Percentiles rank a stretch among this genome's conserved stretches.
These are phyloP conservation scores for Celoporthe dispersa DNA, from an alignment of 2,329 filamentous ascomycete genomes.

Conservation along the genomic window DNA sequence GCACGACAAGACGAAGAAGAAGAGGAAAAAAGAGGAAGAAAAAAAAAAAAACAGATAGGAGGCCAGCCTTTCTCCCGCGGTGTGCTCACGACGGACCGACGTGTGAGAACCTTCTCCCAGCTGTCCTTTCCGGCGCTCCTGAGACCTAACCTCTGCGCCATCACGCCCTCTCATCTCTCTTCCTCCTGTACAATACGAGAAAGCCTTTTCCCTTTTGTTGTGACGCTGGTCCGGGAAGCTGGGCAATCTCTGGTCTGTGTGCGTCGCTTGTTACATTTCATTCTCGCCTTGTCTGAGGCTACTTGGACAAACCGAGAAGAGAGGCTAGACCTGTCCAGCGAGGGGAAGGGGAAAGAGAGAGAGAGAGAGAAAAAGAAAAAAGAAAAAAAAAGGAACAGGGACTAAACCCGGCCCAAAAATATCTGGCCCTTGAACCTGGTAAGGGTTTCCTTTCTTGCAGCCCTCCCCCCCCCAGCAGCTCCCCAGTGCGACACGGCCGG, in stretches of 20 bases:
- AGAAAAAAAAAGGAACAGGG: background rate
- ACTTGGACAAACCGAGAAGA: constrained; percentile 12
- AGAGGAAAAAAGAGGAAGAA: background rate
- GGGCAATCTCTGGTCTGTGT: background rate
- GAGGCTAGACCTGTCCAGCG: constrained; percentile 1
- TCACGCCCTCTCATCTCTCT: background rate
- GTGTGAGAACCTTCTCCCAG: constrained; percentile 8
- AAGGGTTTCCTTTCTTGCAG: constrained; percentile 23
- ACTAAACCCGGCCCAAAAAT: constrained; percentile 25
- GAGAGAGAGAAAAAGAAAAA: background rate
- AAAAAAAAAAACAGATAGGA: constrained; percentile 7
- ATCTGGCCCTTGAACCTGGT: constrained; percentile 25
- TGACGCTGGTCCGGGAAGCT: constrained; percentile 3
- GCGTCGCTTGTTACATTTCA: constrained; percentile 24
- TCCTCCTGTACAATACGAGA: constrained; percentile 10
- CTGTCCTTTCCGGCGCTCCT: background rate
- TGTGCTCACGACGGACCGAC: constrained; percentile 12
- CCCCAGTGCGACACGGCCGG: constrained; percentile 28
- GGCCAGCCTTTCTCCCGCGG: constrained; percentile 11
- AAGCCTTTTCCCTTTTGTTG: background rate
- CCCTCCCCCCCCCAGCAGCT: constrained; percentile 16
- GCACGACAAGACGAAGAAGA: background rate
- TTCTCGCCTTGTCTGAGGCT: constrained; percentile 22
- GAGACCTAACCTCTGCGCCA: background rate
- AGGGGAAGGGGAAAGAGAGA: background rate